Base-by-base conservation (phyloP, 371 early-diverging fungal genomes). In the Syncephalastrum contaminatum region DNA sequence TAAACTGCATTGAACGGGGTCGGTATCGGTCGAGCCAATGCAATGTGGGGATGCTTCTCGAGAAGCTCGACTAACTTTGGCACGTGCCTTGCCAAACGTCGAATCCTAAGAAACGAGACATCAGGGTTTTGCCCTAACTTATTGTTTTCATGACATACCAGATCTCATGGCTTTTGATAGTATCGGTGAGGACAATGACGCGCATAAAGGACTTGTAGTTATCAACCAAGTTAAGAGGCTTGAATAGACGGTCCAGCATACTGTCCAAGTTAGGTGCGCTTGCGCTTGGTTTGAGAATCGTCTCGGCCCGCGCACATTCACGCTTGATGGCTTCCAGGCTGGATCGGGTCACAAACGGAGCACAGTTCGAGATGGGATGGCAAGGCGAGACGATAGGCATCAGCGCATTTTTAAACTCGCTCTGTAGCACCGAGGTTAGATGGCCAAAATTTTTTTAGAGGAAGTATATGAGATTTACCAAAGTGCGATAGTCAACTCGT, bases 331-430 rank as follows among this genome's bases (percentile, higher is more conserved):
- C 56, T 18, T 53, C 54, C 4, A 58, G 45, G 0, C 72, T 77
- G 1, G 74, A 70, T 14, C 50, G 48, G 1, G 70, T 77, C 2
- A 69, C 75, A 48, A 63, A 66, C 10, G 72, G 72, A 4, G 75
- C 60, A 0, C 63, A 55, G 42, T 49, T 70, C 25, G 60, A 54
- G 1, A 70, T 70, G 4, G 78, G 78, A 24, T 70, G 68, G 43
- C 78, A 77, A 0, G 78, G 78, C 16, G 78, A 66, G 4, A 77
- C 57, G 24, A 77, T 77, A 0, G 78, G 73, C 69, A 77, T 70
- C 4, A 60, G 40, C 1, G 72, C 64, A 4, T 64, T 25, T 5
- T 60, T 24, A 27, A 74, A 77, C 15, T 70, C 69, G 6, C 42
- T 27, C 59, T 74, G 19, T 24, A 15, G 5, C 16, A 10, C 22